Conservation (phyloP, 2,329 filamentous ascomycete genomes). For the Exserohilum turcica region DNA sequence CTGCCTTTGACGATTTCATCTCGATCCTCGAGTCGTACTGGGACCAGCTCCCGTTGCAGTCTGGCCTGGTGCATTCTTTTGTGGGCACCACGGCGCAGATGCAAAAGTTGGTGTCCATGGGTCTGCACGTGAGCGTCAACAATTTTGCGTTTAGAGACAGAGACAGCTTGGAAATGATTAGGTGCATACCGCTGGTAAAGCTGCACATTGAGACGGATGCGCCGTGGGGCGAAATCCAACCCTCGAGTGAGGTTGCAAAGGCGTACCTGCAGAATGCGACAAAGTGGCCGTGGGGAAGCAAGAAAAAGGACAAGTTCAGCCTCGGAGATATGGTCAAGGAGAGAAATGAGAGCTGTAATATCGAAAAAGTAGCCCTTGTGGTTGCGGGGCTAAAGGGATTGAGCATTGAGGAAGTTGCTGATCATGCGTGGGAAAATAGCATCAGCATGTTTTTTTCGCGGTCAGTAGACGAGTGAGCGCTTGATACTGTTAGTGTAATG, state of each 20-base stretch:
- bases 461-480: neutral
- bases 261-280: constrained; percentile 50
- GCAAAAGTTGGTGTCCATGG: constrained; percentile 45
- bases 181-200: constrained; percentile 47
- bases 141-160: constrained; percentile 54
- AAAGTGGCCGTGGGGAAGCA: constrained; percentile 47
- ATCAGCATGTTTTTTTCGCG: constrained; percentile 15
- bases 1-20: constrained; percentile 53
- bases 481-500: too few relatives aligned
- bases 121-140: constrained; percentile 56
- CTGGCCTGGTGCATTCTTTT: constrained; percentile 50
- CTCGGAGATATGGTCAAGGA: constrained; percentile 56
- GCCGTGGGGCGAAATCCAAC: constrained; percentile 55
- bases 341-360: constrained; percentile 58
- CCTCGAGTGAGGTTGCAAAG: constrained; percentile 47
- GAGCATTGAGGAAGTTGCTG: constrained; percentile 51
- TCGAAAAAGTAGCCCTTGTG: constrained; percentile 55
- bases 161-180: constrained; percentile 52
- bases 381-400: constrained; percentile 57
- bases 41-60: constrained; percentile 37
- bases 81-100: constrained; percentile 51
- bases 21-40: constrained; percentile 50
- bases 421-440: constrained; percentile 49
- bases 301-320: constrained; percentile 59
- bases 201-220: constrained; percentile 58